phyloP scores from a whole-genome alignment of 73 alveolate species.

The Paramecium bursaria region DNA sequence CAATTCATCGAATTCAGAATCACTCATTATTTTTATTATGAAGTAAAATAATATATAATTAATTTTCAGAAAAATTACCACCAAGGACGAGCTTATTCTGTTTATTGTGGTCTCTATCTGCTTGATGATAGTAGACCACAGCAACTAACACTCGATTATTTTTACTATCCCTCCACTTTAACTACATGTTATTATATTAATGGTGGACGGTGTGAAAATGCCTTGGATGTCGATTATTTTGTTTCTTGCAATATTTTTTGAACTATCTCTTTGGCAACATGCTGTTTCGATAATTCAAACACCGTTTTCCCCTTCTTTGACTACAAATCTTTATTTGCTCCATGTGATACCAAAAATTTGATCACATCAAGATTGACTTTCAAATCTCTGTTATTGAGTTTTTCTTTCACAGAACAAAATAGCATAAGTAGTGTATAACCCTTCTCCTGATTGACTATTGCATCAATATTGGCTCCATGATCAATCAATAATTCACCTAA shows the following conservation, averaged over 20 bases:
- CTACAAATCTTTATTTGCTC: constrained; percentile 50
- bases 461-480: constrained; percentile 70
- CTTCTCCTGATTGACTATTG: constrained; percentile 62
- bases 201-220: constrained; percentile 32
- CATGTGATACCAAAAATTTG: constrained; percentile 51
- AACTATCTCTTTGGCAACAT: constrained; percentile 49
- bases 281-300: constrained; percentile 31
- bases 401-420: constrained; percentile 67
- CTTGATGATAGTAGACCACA: constrained; percentile 53
- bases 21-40: too few species aligned
- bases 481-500: constrained; percentile 66
- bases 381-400: constrained; percentile 70
- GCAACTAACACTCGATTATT: background rate
- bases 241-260: constrained; percentile 44
- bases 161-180: constrained; percentile 18
- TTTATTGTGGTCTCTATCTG: constrained; percentile 18
- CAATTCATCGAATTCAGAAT: too few species aligned
- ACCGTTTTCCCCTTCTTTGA: constrained; percentile 58
- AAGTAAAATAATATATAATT: too few species aligned
- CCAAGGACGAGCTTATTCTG: constrained; percentile 5
- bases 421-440: constrained; percentile 67
- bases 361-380: constrained; percentile 61
- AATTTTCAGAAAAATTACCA: constrained; percentile 61
- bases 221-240: constrained; percentile 10
- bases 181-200: constrained; percentile 36